Base-by-base conservation (phyloP, 108 stramenopile species). In the Parmales sp. region DNA sequence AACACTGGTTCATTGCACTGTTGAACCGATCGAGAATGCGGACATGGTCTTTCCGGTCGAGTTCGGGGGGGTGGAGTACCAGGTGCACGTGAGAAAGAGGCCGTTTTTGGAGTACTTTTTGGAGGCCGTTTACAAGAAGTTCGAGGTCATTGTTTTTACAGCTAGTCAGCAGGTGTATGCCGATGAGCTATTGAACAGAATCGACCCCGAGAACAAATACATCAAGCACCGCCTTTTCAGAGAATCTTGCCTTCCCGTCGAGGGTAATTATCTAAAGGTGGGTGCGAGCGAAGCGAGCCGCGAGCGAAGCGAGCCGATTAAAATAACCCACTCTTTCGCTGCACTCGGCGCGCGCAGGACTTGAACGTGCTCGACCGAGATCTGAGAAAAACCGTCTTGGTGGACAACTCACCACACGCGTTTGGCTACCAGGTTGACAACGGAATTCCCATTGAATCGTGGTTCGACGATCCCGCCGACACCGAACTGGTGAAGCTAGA, bases 391-490 rank as follows among this genome's bases (percentile, higher is more conserved):
- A 81, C 83, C 39, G 87, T 95, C 28, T 75, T 98, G 20, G 95
- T 98, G 0, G 98, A 98, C 74, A 98, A 97, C 75, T 87, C 86
- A 39, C 95, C 95, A 4, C 92, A 90, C 78, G 90, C 90, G 39
- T 96, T 91, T 77, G 86, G 87, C 11, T 93, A 90, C 75, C 95
- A 96, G 54, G 78, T 88, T 6, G 90, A 93, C 76, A 99, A 99
- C 81, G 98, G 95, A 45, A 92, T 99, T 25, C 95, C 95, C 50
- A 97, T 97, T 72, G 94, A 95, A 82, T 86, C 84, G 37, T 99
- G 95, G 95, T 97, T 94, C 79, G 98, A 99, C 66, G 94, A 96
- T 82, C 83, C 74, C 4, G 70, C 78, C 28, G 98, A 99, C 68
- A 85, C 73, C 28, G 95, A 96, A 67, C 76, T 99, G 68, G 50